Conservation (phyloP, 108 stramenopile species). For the Cyclotella sp. region DNA sequence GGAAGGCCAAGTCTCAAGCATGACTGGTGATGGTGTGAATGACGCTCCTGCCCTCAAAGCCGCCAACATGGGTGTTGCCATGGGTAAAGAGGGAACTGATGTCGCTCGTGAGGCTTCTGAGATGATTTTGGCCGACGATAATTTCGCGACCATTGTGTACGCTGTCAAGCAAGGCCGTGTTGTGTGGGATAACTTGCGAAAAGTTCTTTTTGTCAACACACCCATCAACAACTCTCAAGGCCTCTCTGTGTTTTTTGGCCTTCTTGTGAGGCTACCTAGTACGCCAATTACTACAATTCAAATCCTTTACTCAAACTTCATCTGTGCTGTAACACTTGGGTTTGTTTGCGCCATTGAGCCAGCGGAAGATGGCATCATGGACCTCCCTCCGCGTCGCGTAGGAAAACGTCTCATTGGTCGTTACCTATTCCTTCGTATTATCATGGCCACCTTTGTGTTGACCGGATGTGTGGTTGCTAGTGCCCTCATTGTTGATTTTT, state of each 20-base stretch:
- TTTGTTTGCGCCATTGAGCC: conserved; percentile 87
- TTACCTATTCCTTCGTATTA: conserved; percentile 80
- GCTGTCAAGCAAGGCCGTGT: conserved; percentile 80
- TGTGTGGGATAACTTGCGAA: conserved; percentile 90
- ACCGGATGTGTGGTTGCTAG: conserved; percentile 64
- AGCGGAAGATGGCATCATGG: conserved; percentile 88
- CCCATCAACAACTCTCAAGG: conserved; percentile 92
- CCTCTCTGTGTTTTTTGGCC: conserved; percentile 78
- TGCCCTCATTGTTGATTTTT: conserved; percentile 51
- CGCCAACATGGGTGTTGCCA: conserved; percentile 99
- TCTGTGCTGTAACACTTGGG: conserved; percentile 88
- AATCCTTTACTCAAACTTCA: conserved; percentile 89
- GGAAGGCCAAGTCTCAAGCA: conserved; percentile 86
- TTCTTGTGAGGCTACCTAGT: conserved; percentile 65
- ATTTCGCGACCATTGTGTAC: conserved; percentile 95
- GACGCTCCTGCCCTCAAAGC: conserved; percentile 98
- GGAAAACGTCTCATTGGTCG: conserved; percentile 90
- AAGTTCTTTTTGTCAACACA: conserved; percentile 87
- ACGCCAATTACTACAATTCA: conserved; percentile 79
- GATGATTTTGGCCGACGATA: conserved; percentile 98
- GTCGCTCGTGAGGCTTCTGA: conserved; percentile 97
- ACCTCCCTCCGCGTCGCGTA: conserved; percentile 78
- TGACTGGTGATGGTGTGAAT: conserved; percentile 99
- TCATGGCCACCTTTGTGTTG: conserved; percentile 66
- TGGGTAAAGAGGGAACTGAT: conserved; percentile 98